Evolutionary conservation across 495 filamentous ascomycete species (phyloP).

Genomic region (Daldinia concentrica): DNA sequence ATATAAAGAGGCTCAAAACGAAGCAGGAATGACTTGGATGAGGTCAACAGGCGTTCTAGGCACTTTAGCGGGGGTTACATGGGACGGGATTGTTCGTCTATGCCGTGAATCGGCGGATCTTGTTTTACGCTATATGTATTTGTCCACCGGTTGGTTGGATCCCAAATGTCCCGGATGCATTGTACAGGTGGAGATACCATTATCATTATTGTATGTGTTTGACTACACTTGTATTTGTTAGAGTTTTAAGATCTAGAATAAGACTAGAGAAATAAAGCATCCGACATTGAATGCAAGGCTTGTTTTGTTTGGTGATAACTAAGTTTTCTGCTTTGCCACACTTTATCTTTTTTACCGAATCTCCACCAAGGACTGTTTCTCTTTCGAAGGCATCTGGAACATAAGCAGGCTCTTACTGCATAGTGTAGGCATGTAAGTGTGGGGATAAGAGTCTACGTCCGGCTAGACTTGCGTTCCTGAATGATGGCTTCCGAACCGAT

Average conservation of each 20-base stretch:
- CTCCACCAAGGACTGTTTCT: background rate
- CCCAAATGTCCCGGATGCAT: slow-evolving; percentile 19
- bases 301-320: background rate
- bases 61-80: slow-evolving; percentile 20
- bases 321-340: background rate
- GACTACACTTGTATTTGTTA: slow-evolving; percentile 16
- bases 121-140: slow-evolving; percentile 25
- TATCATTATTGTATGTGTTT: slow-evolving; percentile 11
- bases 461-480: slow-evolving; percentile 17
- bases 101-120: slow-evolving; percentile 26
- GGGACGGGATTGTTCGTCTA: slow-evolving; percentile 20
- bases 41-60: slow-evolving; percentile 37
- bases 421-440: background rate
- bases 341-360: background rate
- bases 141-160: slow-evolving; percentile 8
- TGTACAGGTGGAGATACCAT: slow-evolving; percentile 35
- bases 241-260: slow-evolving; percentile 9
- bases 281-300: background rate
- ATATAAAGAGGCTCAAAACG: slow-evolving; percentile 26
- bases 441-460: slow-evolving; percentile 4
- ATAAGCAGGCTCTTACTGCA: background rate
- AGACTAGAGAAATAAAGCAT: slow-evolving; percentile 9
- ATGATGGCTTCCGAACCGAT: slow-evolving; percentile 26
- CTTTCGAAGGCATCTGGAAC: background rate
- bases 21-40: slow-evolving; percentile 39